Base-by-base conservation (phyloP, 768 basidiomycete genomes). In the Auricularia sp. region DNA sequence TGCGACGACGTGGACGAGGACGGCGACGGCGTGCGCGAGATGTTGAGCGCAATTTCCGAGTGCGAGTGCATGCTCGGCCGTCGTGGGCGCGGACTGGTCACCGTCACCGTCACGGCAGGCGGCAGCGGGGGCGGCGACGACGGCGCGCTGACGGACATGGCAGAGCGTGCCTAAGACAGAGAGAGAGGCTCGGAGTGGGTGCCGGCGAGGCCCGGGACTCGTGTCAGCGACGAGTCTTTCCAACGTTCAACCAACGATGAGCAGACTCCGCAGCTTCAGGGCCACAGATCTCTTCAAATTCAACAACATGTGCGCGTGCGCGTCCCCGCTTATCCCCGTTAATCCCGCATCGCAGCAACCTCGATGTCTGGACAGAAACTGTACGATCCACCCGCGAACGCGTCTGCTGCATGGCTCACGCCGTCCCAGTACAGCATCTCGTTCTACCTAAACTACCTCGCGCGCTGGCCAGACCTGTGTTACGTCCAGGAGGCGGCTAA, bases 341-440 rank as follows among this genome's bases (percentile, higher is more conserved):
- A 66, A 71, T 47, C 12, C 36, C 65, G 64, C 58, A 6, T 61
- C 61, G 1, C 74, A 93, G 92, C 66, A 98, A 99, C 76, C 77
- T 96, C 71, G 96, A 98, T 74, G 79, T 94, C 56, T 98, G 93
- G 93, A 98, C 97, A 56, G 96, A 98, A 77, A 98, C 97, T 23
- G 95, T 93, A 70, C 71, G 87, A 42, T 11, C 12, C 36, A 44
- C 61, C 3, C 18, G 16, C 44, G 53, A n/a, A 36, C 23, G 21
- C 34, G 54, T 36, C 51, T n/a, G 39, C 33, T 39, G 12, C 51
- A 10, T 2, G 43, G n/a, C 23, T 47, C 16, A 29, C n/a, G 29
- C 67, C 8, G 14, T 47, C 36, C 14, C 68, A 95, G 91, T 98
- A 94, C 74, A 87, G 87, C 60, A 87, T 92, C 70, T 83, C 82